Conservation (phyloP, 169 alveolate species). For the Plasmodium billcollinsi region DNA sequence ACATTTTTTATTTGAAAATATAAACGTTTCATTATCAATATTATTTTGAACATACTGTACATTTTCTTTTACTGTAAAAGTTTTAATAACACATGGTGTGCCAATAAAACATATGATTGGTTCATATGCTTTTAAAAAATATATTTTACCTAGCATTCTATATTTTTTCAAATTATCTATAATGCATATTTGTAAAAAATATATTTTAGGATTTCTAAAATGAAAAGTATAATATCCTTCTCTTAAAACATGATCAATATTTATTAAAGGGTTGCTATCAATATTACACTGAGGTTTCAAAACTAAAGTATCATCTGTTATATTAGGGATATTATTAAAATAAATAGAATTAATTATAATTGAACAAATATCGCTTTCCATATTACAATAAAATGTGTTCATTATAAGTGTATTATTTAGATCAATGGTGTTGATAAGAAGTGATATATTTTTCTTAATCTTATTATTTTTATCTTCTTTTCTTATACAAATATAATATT, state of each 20-base stretch:
- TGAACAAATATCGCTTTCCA: slow-evolving; percentile 27
- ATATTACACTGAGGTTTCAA: slow-evolving; percentile 33
- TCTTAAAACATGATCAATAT: slow-evolving; percentile 10
- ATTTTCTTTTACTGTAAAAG: slow-evolving; percentile 15
- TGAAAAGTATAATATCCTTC: slow-evolving; percentile 31
- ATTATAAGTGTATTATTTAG: slow-evolving; percentile 22
- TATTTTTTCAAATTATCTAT: slow-evolving; percentile 16
- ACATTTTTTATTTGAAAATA: slow-evolving; percentile 26
- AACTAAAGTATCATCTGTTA: slow-evolving; percentile 28
- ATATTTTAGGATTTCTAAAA: slow-evolving; percentile 22
- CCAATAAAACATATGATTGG: slow-evolving; percentile 53
- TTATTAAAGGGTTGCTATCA: slow-evolving; percentile 10
- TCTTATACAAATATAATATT: slow-evolving; percentile 39
- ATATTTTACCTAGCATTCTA: slow-evolving; percentile 26
- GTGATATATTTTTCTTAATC: slow-evolving; percentile 16
- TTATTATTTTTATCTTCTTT: slow-evolving; percentile 8
- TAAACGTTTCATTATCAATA: slow-evolving; percentile 26
- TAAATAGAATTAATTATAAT: slow-evolving; percentile 13
- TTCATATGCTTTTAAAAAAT: slow-evolving; percentile 26
- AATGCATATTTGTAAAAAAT: slow-evolving; percentile 38
- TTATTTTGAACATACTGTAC: slow-evolving; percentile 9
- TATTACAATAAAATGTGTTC: slow-evolving; percentile 39
- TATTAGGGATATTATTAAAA: slow-evolving; percentile 21
- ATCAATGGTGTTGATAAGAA: slow-evolving; percentile 14
- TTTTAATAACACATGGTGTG: slow-evolving; percentile 27